phyloP scores from a whole-genome alignment of 2,329 filamentous ascomycete species.

The Zymoseptoria ardabiliae region DNA sequence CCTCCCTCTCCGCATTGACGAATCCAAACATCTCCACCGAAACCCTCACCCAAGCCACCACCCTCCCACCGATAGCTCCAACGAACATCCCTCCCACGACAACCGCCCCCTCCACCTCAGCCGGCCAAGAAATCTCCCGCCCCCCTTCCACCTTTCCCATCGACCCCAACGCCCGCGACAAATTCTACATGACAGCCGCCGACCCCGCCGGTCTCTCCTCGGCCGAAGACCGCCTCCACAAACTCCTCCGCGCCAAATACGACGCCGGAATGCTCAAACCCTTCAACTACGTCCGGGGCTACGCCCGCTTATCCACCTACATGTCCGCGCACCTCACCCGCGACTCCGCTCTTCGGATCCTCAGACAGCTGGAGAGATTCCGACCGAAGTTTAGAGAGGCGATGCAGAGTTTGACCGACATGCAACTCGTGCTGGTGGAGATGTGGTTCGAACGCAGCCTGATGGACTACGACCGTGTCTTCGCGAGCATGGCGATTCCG shows the following conservation, averaged over 20 bases:
- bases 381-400: slow-evolving; percentile 93
- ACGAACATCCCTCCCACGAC: slow-evolving; percentile 44
- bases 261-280: slow-evolving; percentile 90
- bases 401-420: slow-evolving; percentile 84
- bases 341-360: slow-evolving; percentile 78
- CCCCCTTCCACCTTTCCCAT: slow-evolving; percentile 55
- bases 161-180: slow-evolving; percentile 65
- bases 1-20: slow-evolving; percentile 36
- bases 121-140: slow-evolving; percentile 51
- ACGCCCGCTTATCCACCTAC: slow-evolving; percentile 76
- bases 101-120: slow-evolving; percentile 52
- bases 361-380: slow-evolving; percentile 86
- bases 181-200: slow-evolving; percentile 91
- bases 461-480: slow-evolving; percentile 97
- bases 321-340: slow-evolving; percentile 83
- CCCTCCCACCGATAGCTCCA: slow-evolving; percentile 22
- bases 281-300: slow-evolving; percentile 98
- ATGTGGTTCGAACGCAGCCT: slow-evolving; percentile 98
- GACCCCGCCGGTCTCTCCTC: slow-evolving; percentile 82
- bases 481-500: slow-evolving; percentile 97
- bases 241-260: slow-evolving; percentile 89
- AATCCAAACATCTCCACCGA: slow-evolving; percentile 35
- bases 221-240: slow-evolving; percentile 91
- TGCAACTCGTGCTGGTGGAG: slow-evolving; percentile 89
- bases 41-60: slow-evolving; percentile 14